These are phyloP conservation scores for Cucurbitaria berberidis DNA, from an alignment of 2,329 filamentous ascomycete genomes.

Conservation along the genomic window DNA sequence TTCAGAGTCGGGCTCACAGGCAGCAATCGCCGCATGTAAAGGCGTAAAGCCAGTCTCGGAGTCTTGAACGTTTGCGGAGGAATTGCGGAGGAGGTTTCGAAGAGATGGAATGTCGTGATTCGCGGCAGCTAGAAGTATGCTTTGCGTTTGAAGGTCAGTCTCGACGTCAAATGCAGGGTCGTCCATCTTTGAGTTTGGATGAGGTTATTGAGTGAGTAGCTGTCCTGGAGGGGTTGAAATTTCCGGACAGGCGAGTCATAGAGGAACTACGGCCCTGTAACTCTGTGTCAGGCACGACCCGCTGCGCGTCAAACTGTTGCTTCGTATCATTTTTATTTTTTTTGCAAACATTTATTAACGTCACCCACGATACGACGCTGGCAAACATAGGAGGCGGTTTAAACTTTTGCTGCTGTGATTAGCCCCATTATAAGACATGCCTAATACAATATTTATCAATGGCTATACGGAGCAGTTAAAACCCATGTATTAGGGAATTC, in stretches of 20 bases:
- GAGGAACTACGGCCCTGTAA: slow-evolving; percentile 4
- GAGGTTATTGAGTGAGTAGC: not conserved
- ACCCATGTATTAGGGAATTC: not conserved
- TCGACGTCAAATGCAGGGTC: slow-evolving; percentile 46
- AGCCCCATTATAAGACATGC: too few relatives aligned
- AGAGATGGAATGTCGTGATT: slow-evolving; percentile 72
- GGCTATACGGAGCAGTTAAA: not conserved
- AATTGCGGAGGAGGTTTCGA: slow-evolving; percentile 69
- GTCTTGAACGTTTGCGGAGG: slow-evolving; percentile 78
- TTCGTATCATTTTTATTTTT: not conserved
- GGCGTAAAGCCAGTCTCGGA: slow-evolving; percentile 84
- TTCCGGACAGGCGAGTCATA: slow-evolving; percentile 18
- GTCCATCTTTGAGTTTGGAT: slow-evolving; percentile 29
- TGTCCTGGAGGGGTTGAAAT: slow-evolving; percentile 9
- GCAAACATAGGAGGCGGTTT: too few relatives aligned
- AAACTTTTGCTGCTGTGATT: too few relatives aligned
- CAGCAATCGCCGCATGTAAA: slow-evolving; percentile 86
- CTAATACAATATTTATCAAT: too few relatives aligned
- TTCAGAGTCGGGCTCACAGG: slow-evolving; percentile 51
- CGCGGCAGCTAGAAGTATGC: slow-evolving; percentile 69
- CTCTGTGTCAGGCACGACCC: not conserved
- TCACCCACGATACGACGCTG: too few relatives aligned
- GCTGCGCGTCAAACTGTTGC: not conserved
- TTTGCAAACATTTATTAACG: not conserved
- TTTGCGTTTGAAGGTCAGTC: slow-evolving; percentile 58